Conservation (phyloP, 768 basidiomycete species). For the Leccinum subtestaceum region DNA sequence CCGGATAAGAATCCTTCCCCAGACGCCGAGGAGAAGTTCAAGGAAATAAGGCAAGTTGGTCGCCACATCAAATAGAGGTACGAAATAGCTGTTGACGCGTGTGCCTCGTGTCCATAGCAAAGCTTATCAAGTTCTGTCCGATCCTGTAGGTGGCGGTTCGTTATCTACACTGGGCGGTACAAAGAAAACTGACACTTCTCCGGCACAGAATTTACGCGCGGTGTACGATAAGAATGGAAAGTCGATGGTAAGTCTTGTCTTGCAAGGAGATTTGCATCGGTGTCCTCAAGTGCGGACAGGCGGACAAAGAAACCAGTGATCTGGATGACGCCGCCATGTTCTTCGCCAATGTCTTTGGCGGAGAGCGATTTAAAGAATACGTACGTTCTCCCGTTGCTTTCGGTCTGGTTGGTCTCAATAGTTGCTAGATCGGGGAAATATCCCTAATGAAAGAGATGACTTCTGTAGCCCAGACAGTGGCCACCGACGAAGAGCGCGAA, state of each 20-base stretch:
- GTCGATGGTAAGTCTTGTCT: constrained; percentile 57
- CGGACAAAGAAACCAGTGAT: constrained; percentile 75
- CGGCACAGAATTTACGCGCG: constrained; percentile 67
- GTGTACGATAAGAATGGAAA: constrained; percentile 97
- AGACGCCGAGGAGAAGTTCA: constrained; percentile 96
- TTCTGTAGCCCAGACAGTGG: constrained; percentile 77
- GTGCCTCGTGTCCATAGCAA: constrained; percentile 51
- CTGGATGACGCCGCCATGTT: constrained; percentile 94
- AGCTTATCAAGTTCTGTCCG: constrained; percentile 91
- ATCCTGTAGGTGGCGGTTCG: constrained; percentile 53
- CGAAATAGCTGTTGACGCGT: constrained; percentile 16
- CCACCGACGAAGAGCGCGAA: constrained; percentile 89
- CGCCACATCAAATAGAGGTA: constrained; percentile 11
- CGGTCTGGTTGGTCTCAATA: background rate
- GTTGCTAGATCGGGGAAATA: constrained; percentile 87
- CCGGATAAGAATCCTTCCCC: constrained; percentile 92
- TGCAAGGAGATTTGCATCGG: constrained; percentile 5
- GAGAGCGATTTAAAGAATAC: constrained; percentile 86
- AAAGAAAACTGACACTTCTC: constrained; percentile 8
- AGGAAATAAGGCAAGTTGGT: constrained; percentile 77
- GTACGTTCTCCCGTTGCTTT: constrained; percentile 45
- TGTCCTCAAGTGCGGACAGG: constrained; percentile 34
- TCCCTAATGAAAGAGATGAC: constrained; percentile 94
- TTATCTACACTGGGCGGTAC: constrained; percentile 8
- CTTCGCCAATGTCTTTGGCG: constrained; percentile 95